Base-by-base conservation (phyloP, 129 eudicot genomes). In the Rutidosis leptorrhynchoides region DNA sequence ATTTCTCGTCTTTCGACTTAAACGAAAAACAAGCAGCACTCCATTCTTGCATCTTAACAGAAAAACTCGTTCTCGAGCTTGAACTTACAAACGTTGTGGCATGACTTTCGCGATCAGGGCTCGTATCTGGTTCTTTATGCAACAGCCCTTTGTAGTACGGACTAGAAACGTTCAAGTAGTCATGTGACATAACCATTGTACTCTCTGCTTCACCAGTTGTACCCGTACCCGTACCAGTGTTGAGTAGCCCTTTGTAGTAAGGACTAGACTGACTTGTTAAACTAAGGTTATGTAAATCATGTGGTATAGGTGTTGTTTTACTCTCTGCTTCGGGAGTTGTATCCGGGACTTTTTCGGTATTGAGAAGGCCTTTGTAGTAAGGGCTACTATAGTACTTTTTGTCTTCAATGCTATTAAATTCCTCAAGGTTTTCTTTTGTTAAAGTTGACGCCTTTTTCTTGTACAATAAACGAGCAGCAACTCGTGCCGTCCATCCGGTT, bases 61-160 rank as follows among this genome's bases (percentile, higher is more conserved):
- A 77, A 49, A 88, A 79, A 33, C 89, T 81, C 22, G 79, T 58
- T 57, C 51, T 71, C 0, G 86, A 77, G 64, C 84, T 76, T 5
- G 85, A 70, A 19, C 83, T 79, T 21, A 27, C 32, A 1, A 33
- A 59, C 40, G 76, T 79, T 0, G 68, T 64, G 8, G 84, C 83
- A n/a, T 77, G 74, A 29, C 85, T 88, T 32, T 82, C 86, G n/a
- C 81, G 67, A 8, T 81, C 90, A 1, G 84, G 87, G 56, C 80
- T 81, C 0, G 76, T 71, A 17, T 64, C 53, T 11, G 27, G 61
- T 22, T 74, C 80, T 14, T 66, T 27, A 54, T 72, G 48, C 58
- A 78, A 40, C 19, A 78, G 70, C 63, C 82, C 82, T 67, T 67
- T 78, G 64, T 78, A 78, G 45, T 78, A 78, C 48, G 82, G 82